A percentile compares a stretch with the other conserved stretches of the same genome.
These are phyloP conservation scores for Calycina herbarum DNA, from an alignment of 2,329 filamentous ascomycete species.

Conservation along the genomic window DNA sequence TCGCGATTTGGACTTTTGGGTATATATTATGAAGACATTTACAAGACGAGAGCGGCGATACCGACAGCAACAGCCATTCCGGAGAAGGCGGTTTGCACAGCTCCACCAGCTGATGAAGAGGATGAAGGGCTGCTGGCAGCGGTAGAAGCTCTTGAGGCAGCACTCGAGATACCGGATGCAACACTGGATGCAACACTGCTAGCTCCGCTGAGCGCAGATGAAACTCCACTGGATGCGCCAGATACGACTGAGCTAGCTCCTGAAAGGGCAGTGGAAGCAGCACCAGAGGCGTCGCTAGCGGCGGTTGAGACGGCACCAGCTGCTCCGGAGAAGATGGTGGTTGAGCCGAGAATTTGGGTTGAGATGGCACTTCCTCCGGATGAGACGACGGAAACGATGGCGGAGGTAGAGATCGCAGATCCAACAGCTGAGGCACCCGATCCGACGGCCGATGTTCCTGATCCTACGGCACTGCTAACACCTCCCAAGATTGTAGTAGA, in stretches of 20 bases:
- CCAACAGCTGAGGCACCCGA: conserved; percentile 10
- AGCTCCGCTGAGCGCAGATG: conserved; percentile 15
- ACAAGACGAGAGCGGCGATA: conserved; percentile 36
- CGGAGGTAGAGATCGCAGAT: conserved; percentile 32
- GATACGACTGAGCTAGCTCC: conserved; percentile 1
- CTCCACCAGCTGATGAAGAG: conserved; percentile 24
- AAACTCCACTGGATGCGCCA: conserved; percentile 10
- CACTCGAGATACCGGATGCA: conserved; percentile 8
- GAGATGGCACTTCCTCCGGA: conserved; percentile 25
- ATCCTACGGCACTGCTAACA: conserved; percentile 14
- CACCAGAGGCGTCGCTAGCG: conserved; percentile 18
- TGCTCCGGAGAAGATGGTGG: conserved; percentile 28
- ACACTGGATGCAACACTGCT: conserved; percentile 7
- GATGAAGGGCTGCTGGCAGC: conserved; percentile 20
- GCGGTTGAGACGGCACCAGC: conserved; percentile 15
- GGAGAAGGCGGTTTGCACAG: conserved; percentile 32
- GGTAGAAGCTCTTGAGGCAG: conserved; percentile 10
- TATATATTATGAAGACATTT: conserved; percentile 20
- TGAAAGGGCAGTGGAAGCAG: conserved; percentile 4
- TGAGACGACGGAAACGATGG: conserved; percentile 27
- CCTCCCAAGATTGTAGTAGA: conserved; percentile 26
- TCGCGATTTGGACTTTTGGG: conserved; percentile 4
- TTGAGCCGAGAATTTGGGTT: conserved; percentile 29
- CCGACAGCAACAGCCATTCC: conserved; percentile 35
- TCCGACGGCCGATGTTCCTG: conserved; percentile 8